These are phyloP conservation scores for Aureobasidium sp. DNA, from an alignment of 2,329 filamentous ascomycete species.

Conservation along the genomic window DNA sequence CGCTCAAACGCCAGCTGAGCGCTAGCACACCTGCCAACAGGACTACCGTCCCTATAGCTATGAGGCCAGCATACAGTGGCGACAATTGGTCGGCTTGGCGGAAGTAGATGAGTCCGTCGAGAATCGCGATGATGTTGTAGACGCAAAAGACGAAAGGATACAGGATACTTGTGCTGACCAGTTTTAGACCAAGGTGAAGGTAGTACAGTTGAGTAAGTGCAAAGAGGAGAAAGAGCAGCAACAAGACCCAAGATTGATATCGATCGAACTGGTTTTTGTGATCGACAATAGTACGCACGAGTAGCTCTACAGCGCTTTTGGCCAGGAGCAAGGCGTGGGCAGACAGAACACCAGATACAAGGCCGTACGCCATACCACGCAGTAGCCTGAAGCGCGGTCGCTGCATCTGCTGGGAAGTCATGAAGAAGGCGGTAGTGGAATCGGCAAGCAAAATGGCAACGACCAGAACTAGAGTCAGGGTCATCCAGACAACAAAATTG, in stretches of 20 bases:
- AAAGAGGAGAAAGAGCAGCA: slow-evolving; percentile 70
- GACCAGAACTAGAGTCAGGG: slow-evolving; percentile 41
- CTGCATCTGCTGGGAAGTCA: slow-evolving; percentile 31
- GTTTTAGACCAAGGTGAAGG: slow-evolving; percentile 84
- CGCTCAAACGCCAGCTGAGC: slow-evolving; percentile 86
- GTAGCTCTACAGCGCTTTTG: slow-evolving; percentile 90
- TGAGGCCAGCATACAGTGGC: slow-evolving; percentile 68
- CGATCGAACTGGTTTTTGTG: slow-evolving; percentile 87
- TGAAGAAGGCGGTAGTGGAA: slow-evolving; percentile 35
- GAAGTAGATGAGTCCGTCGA: slow-evolving; percentile 97
- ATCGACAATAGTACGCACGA: slow-evolving; percentile 80
- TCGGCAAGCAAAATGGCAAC: slow-evolving; percentile 39
- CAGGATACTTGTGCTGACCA: slow-evolving; percentile 90
- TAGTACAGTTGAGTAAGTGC: slow-evolving; percentile 92
- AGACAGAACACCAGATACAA: slow-evolving; percentile 82
- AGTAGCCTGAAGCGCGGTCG: slow-evolving; percentile 50
- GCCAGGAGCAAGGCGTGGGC: slow-evolving; percentile 89
- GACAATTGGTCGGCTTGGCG: slow-evolving; percentile 76
- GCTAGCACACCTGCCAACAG: slow-evolving; percentile 82
- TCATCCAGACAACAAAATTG: slow-evolving; percentile 48
- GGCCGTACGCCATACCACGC: slow-evolving; percentile 79
- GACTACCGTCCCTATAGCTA: slow-evolving; percentile 78
- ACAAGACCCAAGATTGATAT: slow-evolving; percentile 91
- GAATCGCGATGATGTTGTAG: slow-evolving; percentile 97
- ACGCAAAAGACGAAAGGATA: slow-evolving; percentile 98